phyloP scores from a whole-genome alignment of 768 basidiomycete genomes.

The Exidia glandulosa region DNA sequence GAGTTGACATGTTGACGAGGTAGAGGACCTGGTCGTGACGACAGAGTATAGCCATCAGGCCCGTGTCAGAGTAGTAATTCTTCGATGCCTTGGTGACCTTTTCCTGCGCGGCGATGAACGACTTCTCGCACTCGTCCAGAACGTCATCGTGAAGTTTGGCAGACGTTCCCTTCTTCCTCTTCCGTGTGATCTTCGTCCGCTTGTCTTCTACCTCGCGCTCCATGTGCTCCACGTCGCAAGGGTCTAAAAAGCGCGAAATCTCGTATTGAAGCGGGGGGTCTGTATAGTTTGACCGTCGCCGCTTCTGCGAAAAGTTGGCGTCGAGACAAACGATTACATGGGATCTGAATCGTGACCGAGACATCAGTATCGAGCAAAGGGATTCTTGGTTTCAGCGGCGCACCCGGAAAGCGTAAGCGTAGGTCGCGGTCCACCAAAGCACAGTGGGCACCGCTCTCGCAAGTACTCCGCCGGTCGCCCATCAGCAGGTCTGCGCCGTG shows the following conservation, averaged over 20 bases:
- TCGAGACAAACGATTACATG: slow-evolving; percentile 2
- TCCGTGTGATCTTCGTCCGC: background rate
- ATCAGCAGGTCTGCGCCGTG: background rate
- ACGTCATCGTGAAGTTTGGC: background rate
- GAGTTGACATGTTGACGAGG: slow-evolving; percentile 28
- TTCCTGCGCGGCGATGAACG: background rate
- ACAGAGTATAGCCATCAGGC: slow-evolving; percentile 10
- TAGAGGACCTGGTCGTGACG: slow-evolving; percentile 15
- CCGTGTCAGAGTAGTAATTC: slow-evolving; percentile 5
- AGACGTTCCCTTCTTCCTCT: background rate
- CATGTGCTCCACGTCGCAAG: background rate
- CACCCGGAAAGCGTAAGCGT: background rate
- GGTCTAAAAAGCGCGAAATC: background rate
- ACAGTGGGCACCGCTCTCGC: background rate
- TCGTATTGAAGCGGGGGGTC: background rate
- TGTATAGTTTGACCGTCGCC: background rate
- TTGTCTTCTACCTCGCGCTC: background rate
- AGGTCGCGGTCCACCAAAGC: background rate
- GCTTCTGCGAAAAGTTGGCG: background rate
- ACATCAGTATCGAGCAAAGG: background rate
- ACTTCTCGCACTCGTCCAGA: slow-evolving; percentile 25
- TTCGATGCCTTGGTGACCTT: slow-evolving; percentile 11
- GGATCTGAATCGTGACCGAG: background rate
- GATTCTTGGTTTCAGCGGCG: background rate
- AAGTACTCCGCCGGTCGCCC: background rate